Conservation (phyloP, 148 eudicot genomes). For the Nepenthes gracilis region DNA sequence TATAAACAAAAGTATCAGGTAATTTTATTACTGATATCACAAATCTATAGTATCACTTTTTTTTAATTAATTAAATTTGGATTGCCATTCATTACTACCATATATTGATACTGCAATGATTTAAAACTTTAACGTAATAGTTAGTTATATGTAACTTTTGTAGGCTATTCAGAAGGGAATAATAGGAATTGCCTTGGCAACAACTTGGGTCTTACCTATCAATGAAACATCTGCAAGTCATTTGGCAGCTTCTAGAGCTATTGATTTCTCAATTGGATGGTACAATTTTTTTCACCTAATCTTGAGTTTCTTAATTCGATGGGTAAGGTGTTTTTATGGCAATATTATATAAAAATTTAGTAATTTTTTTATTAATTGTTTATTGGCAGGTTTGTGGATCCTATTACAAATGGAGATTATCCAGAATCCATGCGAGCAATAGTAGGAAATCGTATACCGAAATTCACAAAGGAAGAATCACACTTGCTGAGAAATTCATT, state of each 20-base stretch:
- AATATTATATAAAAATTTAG: too few relatives aligned
- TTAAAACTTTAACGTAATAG: not conserved
- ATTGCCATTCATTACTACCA: too few relatives aligned
- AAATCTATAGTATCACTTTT: too few relatives aligned
- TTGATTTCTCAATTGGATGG: conserved; percentile 22
- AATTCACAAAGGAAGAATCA: conserved; percentile 13
- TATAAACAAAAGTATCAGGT: conserved; percentile 27
- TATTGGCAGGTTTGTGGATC: conserved; percentile 15
- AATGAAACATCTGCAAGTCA: not conserved
- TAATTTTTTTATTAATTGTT: not conserved
- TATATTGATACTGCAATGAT: too few relatives aligned
- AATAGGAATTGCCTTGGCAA: conserved; percentile 17
- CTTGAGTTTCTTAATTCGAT: too few relatives aligned
- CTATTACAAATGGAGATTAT: conserved; percentile 20
- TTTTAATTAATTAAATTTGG: too few relatives aligned
- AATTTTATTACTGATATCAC: not conserved
- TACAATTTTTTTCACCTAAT: not conserved
- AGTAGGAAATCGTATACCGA: conserved; percentile 15
- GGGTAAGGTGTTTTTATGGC: too few relatives aligned
- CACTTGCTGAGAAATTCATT: not conserved
- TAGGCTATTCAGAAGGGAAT: conserved; percentile 17
- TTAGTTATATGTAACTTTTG: not conserved
- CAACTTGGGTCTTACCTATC: conserved; percentile 15
- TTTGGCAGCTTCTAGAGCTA: conserved; percentile 13
- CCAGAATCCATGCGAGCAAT: conserved; percentile 17